A percentile compares a stretch with the other conserved stretches of the same genome.
These are phyloP conservation scores for Dictyostelium citrinum DNA, from an alignment of 78 protist genomes.

Conservation along the genomic window DNA sequence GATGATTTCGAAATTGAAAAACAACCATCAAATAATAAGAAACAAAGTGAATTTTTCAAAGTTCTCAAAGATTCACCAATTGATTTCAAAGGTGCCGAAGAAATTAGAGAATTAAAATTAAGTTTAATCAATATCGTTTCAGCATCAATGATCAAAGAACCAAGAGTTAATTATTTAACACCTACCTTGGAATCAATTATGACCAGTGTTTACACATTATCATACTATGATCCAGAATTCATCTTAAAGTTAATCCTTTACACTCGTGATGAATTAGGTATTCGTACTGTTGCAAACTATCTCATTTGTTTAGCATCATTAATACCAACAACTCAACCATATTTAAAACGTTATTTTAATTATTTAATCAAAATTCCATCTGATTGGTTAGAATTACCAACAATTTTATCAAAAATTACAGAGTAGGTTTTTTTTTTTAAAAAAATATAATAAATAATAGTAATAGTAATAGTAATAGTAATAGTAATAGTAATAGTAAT, in stretches of 20 bases:
- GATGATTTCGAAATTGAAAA: neutral
- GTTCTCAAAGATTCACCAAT: neutral
- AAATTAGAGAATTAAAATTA: constrained; percentile 36
- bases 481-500: neutral
- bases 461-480: neutral
- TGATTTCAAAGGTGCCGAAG: neutral
- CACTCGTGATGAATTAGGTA: constrained; percentile 83
- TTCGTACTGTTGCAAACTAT: constrained; percentile 88
- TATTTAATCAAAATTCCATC: constrained; percentile 81
- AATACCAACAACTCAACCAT: constrained; percentile 53
- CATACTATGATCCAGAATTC: constrained; percentile 86
- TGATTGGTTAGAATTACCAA: constrained; percentile 90
- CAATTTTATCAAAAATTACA: constrained; percentile 24
- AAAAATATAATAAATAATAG: neutral
- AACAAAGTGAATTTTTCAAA: constrained; percentile 14
- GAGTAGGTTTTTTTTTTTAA: constrained; percentile 22
- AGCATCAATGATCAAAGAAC: constrained; percentile 85
- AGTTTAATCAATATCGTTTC: constrained; percentile 73
- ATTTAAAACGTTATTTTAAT: constrained; percentile 70
- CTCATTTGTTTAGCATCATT: constrained; percentile 71
- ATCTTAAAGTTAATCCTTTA: constrained; percentile 85
- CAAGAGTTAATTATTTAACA: constrained; percentile 66
- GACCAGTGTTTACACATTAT: constrained; percentile 3
- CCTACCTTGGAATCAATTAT: constrained; percentile 27
- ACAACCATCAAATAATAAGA: neutral